Conservation (phyloP, 768 basidiomycete species). For the Suillus plorans region DNA sequence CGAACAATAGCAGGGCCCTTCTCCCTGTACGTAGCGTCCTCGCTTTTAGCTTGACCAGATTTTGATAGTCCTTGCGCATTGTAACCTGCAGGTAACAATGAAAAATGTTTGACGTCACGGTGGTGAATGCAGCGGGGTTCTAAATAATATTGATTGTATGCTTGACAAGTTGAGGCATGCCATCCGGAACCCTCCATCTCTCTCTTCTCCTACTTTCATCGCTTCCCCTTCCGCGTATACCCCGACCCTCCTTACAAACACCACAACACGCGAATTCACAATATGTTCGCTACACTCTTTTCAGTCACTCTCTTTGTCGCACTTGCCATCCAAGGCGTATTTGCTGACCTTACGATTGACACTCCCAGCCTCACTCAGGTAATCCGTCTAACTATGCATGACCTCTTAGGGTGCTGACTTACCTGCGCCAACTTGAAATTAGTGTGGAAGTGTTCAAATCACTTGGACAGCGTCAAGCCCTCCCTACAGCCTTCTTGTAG, state of each 20-base stretch:
- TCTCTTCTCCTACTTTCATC: neutral
- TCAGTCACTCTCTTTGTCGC: constrained; percentile 64
- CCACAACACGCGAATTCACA: constrained; percentile 6
- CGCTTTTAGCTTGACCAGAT: too few species aligned
- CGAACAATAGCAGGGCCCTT: too few species aligned
- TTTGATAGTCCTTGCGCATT: neutral
- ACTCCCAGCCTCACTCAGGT: constrained; percentile 59
- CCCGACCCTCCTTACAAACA: neutral
- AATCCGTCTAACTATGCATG: neutral
- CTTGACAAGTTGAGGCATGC: neutral
- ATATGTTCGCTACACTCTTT: constrained; percentile 83
- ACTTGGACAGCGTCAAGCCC: constrained; percentile 47
- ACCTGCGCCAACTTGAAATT: constrained; percentile 2
- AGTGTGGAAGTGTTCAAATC: constrained; percentile 56
- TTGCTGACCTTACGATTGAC: constrained; percentile 53
- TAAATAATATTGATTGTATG: neutral
- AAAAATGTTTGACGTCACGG: neutral
- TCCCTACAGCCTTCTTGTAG: constrained; percentile 63
- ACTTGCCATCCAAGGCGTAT: constrained; percentile 49
- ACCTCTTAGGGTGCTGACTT: neutral
- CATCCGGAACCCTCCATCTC: neutral
- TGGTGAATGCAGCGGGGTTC: constrained; percentile 1
- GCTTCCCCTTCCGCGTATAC: neutral
- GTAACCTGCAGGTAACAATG: neutral
- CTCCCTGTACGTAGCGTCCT: too few species aligned